Conservation (phyloP, 169 alveolate genomes). For the Eimeria necatrix region DNA sequence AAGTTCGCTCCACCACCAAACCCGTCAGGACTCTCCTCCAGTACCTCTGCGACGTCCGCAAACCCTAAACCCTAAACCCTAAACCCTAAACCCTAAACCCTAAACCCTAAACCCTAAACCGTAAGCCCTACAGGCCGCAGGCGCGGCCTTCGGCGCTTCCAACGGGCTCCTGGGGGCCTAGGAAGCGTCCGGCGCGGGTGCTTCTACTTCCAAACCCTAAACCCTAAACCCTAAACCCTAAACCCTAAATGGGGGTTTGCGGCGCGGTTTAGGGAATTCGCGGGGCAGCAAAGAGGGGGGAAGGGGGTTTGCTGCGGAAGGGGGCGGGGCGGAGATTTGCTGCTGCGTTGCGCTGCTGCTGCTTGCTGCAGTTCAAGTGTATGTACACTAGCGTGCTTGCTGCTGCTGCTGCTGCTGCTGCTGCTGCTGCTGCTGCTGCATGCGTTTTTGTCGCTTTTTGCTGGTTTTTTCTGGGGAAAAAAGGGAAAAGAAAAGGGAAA, state of each 20-base stretch:
- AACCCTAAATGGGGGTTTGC: too few species aligned
- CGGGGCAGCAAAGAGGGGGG: too few species aligned
- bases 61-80: background rate
- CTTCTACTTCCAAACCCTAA: too few species aligned
- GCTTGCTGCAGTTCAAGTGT: too few species aligned
- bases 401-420: slow-evolving; percentile 54
- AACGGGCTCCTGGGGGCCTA: background rate
- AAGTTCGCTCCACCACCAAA: slow-evolving; percentile 92
- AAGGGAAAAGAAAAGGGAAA: background rate
- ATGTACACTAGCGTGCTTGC: background rate
- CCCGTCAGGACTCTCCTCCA: slow-evolving; percentile 93
- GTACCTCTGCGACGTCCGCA: slow-evolving; percentile 88
- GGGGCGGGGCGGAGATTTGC: too few species aligned
- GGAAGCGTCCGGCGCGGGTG: background rate
- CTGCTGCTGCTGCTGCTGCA: slow-evolving; percentile 11
- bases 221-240: too few species aligned
- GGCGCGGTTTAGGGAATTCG: too few species aligned
- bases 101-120: too few species aligned
- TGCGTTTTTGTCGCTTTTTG: background rate
- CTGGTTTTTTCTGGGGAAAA: background rate
- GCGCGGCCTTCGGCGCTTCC: background rate
- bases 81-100: background rate
- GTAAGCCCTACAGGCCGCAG: background rate
- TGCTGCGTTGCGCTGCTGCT: too few species aligned
- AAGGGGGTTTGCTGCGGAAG: too few species aligned